Base-by-base conservation (phyloP, 208 protist species). In the Porcisia hertigi region DNA sequence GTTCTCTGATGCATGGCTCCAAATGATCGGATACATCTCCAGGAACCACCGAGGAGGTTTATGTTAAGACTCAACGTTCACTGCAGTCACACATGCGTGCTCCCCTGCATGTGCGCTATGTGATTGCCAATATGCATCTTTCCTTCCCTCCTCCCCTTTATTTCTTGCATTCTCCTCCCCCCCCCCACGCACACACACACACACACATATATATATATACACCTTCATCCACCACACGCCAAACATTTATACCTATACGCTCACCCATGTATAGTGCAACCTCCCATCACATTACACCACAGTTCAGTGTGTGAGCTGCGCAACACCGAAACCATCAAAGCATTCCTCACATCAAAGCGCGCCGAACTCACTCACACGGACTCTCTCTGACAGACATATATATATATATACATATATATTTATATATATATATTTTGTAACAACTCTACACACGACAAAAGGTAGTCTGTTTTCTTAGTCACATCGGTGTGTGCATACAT, bases 181-280 rank as follows among this genome's bases (percentile, higher is more conserved):
- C 25, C 1, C 43, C 70, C 20, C 43, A 79, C 55, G 79, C 72
- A 79, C 53, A 72, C 43, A n/a, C 14, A 67, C 55, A 71, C 41
- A 39, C 34, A 80, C 47, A 63, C 49, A 23, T 78, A 25, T 25
- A 14, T 39, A 62, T 14, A 14, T 62, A 14, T 72, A 77, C 25
- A 39, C 76, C 23, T 39, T 66, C 41, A 34, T 75, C 43, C 53
- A 16, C 11, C 36, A 25, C 60, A n/a, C 16, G 3, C 58, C 30
- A 2, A 52, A 52, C 47, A 12, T 52, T 52, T 52, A 52, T 14
- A 52, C 11, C 8, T 52, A 52, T 14, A 52, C 14, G n/a, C 60
- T 39, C 30, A 65, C 9, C 30, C 41, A 69, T 52, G 5, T 52
- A 0, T 52, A 52, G 5, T 12, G 47, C 8, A 52, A 14, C 47